phyloP scores from a whole-genome alignment of 2,329 filamentous ascomycete genomes.

The Pezizomycotina sp. region DNA sequence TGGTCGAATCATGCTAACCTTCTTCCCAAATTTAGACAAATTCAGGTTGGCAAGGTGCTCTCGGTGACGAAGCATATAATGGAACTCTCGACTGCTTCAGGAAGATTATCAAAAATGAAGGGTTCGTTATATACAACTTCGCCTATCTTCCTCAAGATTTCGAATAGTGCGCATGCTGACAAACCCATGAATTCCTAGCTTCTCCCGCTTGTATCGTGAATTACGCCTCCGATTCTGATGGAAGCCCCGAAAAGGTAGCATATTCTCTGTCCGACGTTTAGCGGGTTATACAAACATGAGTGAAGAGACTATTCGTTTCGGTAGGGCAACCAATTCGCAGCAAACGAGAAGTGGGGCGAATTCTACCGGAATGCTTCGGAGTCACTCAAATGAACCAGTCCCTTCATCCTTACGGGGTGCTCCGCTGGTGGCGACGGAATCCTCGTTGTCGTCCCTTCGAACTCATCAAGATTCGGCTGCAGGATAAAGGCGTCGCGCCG shows the following conservation, averaged over 20 bases:
- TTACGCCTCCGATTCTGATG: slow-evolving; percentile 91
- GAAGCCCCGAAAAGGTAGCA: slow-evolving; percentile 65
- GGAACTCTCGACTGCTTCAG: slow-evolving; percentile 96
- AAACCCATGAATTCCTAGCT: slow-evolving; percentile 35
- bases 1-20: slow-evolving; percentile 4
- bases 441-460: slow-evolving; percentile 95
- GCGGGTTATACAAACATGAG: background rate
- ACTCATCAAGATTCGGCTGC: slow-evolving; percentile 92
- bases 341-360: slow-evolving; percentile 96
- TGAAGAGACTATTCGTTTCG: slow-evolving; percentile 1
- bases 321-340: slow-evolving; percentile 97
- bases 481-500: slow-evolving; percentile 82
- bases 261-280: background rate
- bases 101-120: slow-evolving; percentile 93
- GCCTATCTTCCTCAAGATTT: too few species aligned
- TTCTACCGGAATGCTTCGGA: slow-evolving; percentile 82
- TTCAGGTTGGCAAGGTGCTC: slow-evolving; percentile 57
- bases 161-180: too few species aligned
- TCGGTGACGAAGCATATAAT: slow-evolving; percentile 71
- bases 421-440: slow-evolving; percentile 89
- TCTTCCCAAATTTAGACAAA: slow-evolving; percentile 45
- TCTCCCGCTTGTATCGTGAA: slow-evolving; percentile 85
- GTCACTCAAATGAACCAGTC: slow-evolving; percentile 76
- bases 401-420: slow-evolving; percentile 81
- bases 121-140: slow-evolving; percentile 43